Evolutionary conservation across 2,329 filamentous ascomycete species (phyloP), one percentile per base, ranked within the genome.

Genomic region (Dactylonectria estremocensis): DNA sequence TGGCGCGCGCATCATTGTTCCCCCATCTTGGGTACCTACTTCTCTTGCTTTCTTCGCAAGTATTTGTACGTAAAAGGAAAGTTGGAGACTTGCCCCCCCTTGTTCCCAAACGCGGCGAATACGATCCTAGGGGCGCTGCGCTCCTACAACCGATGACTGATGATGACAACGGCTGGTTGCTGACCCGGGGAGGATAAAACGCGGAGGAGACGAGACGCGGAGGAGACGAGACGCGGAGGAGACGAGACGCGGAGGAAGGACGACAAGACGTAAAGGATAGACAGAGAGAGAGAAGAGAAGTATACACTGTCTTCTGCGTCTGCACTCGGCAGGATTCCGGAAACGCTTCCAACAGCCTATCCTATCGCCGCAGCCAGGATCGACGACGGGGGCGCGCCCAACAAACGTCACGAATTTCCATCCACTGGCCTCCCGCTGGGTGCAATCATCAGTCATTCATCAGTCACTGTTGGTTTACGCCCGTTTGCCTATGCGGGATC

Each of bases 1-100:
- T 43, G 40, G 35, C 24, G 4, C 24, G 40, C 40, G 40, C 40
- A 43, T 43, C n/a, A 37, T 10, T 14, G 13, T 14, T 37, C n/a
- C n/a, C 16, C 40, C 14, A 43, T 43, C 40, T 43, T 43, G 14
- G 40, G 7, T 43, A 8, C 8, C 40, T 14, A 40, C n/a, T n/a
- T 48, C 8, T 46, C 22, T 46, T 6, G 18, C 18, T 48, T 22
- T 5, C 10, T 48, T 13, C n/a, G 10, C 10, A 3, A 18, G 20
- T 9, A 48, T 24, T 24, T 13, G n/a, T 35, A 53, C 49, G 49
- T 53, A 28, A 53, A 53, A 53, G 49, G 49, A 35, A 35, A 53
- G 28, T 3, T 3, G 49, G 5, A 13, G n/a, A n/a, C n/a, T n/a
- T n/a, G n/a, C n/a, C 48, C 22, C n/a, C 49, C 2, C n/a, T 5